Evolutionary conservation across 257 asterid genomes (phyloP), one percentile per base, ranked within the genome.

Genomic region (Echites panduratus): DNA sequence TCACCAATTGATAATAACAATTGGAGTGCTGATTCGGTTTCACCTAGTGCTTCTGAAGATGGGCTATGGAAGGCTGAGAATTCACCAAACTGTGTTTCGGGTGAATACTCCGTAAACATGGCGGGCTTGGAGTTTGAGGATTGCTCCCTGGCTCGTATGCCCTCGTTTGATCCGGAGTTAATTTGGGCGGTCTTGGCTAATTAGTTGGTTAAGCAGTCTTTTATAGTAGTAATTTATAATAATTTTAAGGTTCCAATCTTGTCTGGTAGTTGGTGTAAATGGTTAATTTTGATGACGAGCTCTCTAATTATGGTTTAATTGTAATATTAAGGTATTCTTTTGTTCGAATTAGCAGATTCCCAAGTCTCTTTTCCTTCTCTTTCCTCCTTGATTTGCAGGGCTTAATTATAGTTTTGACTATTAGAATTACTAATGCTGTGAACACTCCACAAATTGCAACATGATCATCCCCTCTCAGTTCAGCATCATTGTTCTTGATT

Each of bases 121-220:
- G 68, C 45, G 83, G 90, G 78, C 1, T 29, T 80, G 75, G 89
- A 80, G 20, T 53, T 80, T 5, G 96, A 88, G 10, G 91, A 81
- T 53, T 95, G 84, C 61, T 85, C 93, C 68, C 87, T 95, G 6
- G 89, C 93, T 22, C 84, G 95, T 73, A 70, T 95, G 77, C 99
- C 99, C 73, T 95, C 99, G 53, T 90, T 78, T 77, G 99, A 95
- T 73, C 93, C 98, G 0, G 99, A 95, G 57, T 76, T 92, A 80
- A 92, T 95, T 16, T 95, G 99, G 99, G 95, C 92, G 70, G 93
- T 88, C 50, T 90, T 94, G 45, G 95, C 99, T 2, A 94, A 76
- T 83, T 93, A 85, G 84, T 48, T n/a, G 12, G 4, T 26, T 29
- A 43, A 54, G 32, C n/a, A 66, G 66, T 63, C 43, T 57, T 57